Evolutionary conservation across 208 protist genomes (phyloP).

Genomic region (Crithidia brevicula): DNA sequence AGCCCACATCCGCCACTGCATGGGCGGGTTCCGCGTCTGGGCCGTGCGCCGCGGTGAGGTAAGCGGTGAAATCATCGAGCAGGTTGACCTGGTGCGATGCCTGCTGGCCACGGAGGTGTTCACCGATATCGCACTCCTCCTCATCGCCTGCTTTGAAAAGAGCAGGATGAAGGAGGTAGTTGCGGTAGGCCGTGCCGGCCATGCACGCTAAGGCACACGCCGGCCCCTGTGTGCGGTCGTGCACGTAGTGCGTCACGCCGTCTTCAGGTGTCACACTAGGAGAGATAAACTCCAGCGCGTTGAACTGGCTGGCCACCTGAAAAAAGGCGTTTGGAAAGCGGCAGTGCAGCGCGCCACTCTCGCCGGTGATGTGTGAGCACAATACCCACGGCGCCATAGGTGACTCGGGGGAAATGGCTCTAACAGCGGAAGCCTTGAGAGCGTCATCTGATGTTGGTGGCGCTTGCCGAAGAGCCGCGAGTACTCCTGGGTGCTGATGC

Average conservation of each 20-base stretch:
- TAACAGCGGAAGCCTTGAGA: no score
- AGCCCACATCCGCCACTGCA: conserved; percentile 6
- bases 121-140: background rate
- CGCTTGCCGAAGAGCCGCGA: conserved; percentile 3
- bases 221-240: conserved; percentile 74
- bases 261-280: conserved; percentile 43
- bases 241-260: conserved; percentile 56
- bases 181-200: conserved; percentile 66
- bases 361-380: conserved; percentile 35
- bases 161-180: conserved; percentile 62
- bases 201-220: conserved; percentile 66
- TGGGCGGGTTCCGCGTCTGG: background rate
- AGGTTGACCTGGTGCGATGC: conserved; percentile 34
- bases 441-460: background rate
- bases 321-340: conserved; percentile 45
- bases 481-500: conserved; percentile 22
- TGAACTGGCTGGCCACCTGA: conserved; percentile 83
- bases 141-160: conserved; percentile 8
- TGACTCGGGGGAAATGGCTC: no score
- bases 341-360: conserved; percentile 29
- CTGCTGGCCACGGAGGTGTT: conserved; percentile 35
- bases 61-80: conserved; percentile 29
- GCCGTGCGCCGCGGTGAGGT: conserved; percentile 24
- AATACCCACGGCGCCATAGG: background rate
- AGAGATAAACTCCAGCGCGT: conserved; percentile 69